Base-by-base conservation (phyloP, 257 asterid species). In the Primulina huaijiensis region DNA sequence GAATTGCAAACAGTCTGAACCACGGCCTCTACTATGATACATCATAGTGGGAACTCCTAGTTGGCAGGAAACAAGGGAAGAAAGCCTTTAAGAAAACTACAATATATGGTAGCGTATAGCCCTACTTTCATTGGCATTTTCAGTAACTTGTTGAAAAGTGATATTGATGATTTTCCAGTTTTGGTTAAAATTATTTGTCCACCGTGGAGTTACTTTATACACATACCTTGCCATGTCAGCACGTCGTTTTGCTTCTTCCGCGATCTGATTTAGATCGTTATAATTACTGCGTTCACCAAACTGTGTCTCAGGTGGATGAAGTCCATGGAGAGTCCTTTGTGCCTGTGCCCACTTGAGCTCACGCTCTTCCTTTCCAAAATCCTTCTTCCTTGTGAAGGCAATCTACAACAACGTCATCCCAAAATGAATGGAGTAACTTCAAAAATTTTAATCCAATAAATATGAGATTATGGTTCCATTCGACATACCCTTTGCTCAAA, bases 371-470 rank as follows among this genome's bases (percentile, higher is more conserved):
- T 37, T 70, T 12, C 79, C 79, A 23, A 62, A 75, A 57, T 75
- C 79, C 74, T 75, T 75, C 35, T 75, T 71, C 67, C 62, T 69
- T 8, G 79, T 70, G 53, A 75, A 75, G 1, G 79, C 79, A 30
- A 65, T 69, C 75, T 70, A 62, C 14, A 53, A 62, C 14, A 53
- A 35, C 46, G 3, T 9, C 16, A 31, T 20, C 19, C 40, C 61
- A 27, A 66, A 64, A 57, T 16, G 33, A 53, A 31, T 57, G 12
- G 40, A 72, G 57, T 21, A 53, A 38, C 57, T 12, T 35, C 56
- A 67, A 29, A 29, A n/a, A 20, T 38, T 9, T 17, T 25, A 19
- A 23, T 17, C 17, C 37, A 6, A 7, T 31, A 7, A 59, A 35
- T 62, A 14, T 0, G 56, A 46, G 56, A 46, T 46, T 46, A 50